Evolutionary conservation across 192 early-diverging fungal genomes (phyloP).

Genomic region (Mortierella alpina): DNA sequence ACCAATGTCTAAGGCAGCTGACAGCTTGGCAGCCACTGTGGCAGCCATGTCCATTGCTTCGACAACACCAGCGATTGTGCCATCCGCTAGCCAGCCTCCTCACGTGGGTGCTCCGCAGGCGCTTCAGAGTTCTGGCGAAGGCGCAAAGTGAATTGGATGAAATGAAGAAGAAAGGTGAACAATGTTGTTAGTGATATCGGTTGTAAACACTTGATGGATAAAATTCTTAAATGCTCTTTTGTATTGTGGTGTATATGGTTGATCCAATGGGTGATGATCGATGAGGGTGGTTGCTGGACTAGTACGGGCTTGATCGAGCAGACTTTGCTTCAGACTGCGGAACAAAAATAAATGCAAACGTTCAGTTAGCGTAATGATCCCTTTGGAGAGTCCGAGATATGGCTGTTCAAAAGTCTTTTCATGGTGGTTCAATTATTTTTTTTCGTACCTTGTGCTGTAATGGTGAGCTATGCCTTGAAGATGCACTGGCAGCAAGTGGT

Average conservation of each 20-base stretch:
- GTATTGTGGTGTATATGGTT: background rate
- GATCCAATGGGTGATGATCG: no score
- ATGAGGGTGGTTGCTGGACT: background rate
- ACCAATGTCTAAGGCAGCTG: no score
- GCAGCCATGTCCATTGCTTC: no score
- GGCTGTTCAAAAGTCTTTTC: background rate
- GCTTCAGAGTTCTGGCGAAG: background rate
- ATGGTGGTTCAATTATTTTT: background rate
- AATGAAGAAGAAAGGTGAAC: background rate
- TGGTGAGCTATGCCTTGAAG: slow-evolving; percentile 42
- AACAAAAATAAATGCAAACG: background rate
- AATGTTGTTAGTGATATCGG: no score
- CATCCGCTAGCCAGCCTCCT: background rate
- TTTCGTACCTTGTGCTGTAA: slow-evolving; percentile 26
- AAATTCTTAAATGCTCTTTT: background rate
- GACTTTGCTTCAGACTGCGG: slow-evolving; percentile 27
- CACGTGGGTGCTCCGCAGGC: background rate
- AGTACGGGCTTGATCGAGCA: slow-evolving; percentile 37
- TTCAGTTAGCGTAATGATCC: no score
- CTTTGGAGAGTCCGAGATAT: background rate
- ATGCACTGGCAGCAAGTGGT: slow-evolving; percentile 19
- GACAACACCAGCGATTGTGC: background rate
- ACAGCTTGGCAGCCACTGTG: no score
- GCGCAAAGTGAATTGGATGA: background rate
- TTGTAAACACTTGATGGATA: background rate